A percentile compares a stretch with the other conserved stretches of the same genome.
Conservation (phyloP, 345 rosid species). For the Syzygium jambos region DNA sequence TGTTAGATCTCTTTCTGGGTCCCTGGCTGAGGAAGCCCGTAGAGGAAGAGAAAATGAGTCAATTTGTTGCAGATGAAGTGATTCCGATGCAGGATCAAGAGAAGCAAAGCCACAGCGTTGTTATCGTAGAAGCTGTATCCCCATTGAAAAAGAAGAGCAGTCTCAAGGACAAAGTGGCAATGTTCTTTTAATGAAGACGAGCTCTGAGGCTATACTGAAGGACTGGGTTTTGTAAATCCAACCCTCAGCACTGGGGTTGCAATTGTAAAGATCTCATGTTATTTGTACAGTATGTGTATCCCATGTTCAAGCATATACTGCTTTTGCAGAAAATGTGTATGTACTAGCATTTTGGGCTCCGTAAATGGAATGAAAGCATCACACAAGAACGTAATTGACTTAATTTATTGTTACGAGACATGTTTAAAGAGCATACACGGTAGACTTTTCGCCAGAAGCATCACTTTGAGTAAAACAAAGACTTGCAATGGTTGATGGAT, state of each 20-base stretch:
- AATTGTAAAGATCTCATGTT: neutral
- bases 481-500: neutral
- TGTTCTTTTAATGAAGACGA: conserved; percentile 23
- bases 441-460: neutral
- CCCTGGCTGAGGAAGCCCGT: conserved; percentile 39
- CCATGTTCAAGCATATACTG: neutral
- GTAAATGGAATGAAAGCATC: neutral
- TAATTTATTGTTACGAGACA: neutral
- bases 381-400: neutral
- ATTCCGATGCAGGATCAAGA: conserved; percentile 1
- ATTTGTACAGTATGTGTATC: neutral
- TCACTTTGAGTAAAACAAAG: neutral
- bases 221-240: neutral
- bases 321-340: neutral
- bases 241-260: neutral
- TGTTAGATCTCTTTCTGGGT: conserved; percentile 50
- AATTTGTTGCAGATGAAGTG: conserved; percentile 2
- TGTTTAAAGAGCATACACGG: neutral
- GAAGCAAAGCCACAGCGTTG: conserved; percentile 2
- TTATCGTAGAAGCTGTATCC: conserved; percentile 11
- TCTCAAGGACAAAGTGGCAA: conserved; percentile 42
- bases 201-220: neutral
- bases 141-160: conserved; percentile 34
- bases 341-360: neutral
- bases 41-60: conserved; percentile 9